Percentiles rank a stretch among this genome's conserved stretches.
phyloP scores from a whole-genome alignment of 1,139 yeast genomes.

The Taiozyma sp. region DNA sequence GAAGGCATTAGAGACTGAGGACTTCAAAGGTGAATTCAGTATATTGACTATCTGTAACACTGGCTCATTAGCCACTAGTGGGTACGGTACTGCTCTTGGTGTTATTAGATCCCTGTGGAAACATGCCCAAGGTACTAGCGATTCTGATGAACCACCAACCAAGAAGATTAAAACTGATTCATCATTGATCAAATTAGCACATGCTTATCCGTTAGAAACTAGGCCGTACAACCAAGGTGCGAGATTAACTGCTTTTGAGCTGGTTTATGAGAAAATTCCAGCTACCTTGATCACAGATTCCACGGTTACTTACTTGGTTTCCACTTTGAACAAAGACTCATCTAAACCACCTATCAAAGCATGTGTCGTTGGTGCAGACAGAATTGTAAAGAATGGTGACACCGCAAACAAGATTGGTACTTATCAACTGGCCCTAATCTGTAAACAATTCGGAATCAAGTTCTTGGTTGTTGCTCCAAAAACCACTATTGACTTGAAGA shows the following conservation, averaged over 20 bases:
- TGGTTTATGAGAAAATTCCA: slow-evolving; percentile 81
- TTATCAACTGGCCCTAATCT: slow-evolving; percentile 74
- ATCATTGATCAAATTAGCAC: slow-evolving; percentile 34
- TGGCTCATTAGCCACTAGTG: slow-evolving; percentile 93
- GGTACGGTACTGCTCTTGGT: slow-evolving; percentile 96
- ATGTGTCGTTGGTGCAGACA: slow-evolving; percentile 97
- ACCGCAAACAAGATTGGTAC: slow-evolving; percentile 98
- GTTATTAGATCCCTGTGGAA: slow-evolving; percentile 70
- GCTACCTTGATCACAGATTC: slow-evolving; percentile 87
- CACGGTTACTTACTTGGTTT: slow-evolving; percentile 78
- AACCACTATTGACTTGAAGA: slow-evolving; percentile 76
- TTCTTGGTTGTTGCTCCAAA: slow-evolving; percentile 95
- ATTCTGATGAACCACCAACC: slow-evolving; percentile 24
- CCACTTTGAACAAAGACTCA: slow-evolving; percentile 24
- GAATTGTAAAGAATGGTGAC: slow-evolving; percentile 89
- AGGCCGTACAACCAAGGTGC: slow-evolving; percentile 98
- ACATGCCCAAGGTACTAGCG: slow-evolving; percentile 28
- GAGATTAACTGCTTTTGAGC: slow-evolving; percentile 85
- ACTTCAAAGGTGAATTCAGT: slow-evolving; percentile 62
- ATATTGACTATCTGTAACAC: slow-evolving; percentile 85
- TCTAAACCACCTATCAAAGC: slow-evolving; percentile 60
- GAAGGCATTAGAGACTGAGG: slow-evolving; percentile 40
- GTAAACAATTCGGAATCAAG: slow-evolving; percentile 51
- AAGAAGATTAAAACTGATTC: slow-evolving; percentile 26
- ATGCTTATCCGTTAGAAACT: slow-evolving; percentile 87